These are phyloP conservation scores for Ampelomyces quisqualis DNA, from an alignment of 2,329 filamentous ascomycete species.

Conservation along the genomic window DNA sequence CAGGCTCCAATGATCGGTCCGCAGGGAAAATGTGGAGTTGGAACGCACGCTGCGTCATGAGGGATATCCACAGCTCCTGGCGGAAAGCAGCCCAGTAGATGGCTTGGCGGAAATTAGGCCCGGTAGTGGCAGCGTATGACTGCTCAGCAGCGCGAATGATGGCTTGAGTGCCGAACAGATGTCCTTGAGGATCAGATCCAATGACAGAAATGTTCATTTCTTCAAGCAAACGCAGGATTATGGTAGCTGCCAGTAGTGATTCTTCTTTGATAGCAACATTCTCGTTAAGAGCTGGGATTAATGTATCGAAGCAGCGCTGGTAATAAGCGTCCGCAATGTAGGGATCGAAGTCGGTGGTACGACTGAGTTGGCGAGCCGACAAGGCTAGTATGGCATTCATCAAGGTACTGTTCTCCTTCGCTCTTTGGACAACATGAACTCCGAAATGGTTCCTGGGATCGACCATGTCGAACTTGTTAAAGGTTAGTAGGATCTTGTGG, in stretches of 20 bases:
- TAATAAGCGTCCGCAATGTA: constrained; percentile 48
- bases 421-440: constrained; percentile 39
- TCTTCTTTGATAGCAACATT: constrained; percentile 45
- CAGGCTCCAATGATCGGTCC: constrained; percentile 44
- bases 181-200: constrained; percentile 41
- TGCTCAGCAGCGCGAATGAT: constrained; percentile 40
- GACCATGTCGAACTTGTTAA: constrained; percentile 37
- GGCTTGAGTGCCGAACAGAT: constrained; percentile 44
- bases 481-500: not conserved
- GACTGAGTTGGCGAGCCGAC: constrained; percentile 47
- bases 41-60: constrained; percentile 42
- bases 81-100: constrained; percentile 44
- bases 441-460: constrained; percentile 38
- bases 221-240: constrained; percentile 46
- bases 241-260: constrained; percentile 45
- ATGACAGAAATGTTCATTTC: constrained; percentile 46
- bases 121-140: constrained; percentile 34
- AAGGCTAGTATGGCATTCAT: constrained; percentile 48
- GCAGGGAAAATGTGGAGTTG: constrained; percentile 42
- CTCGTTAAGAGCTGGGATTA: constrained; percentile 46
- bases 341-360: constrained; percentile 43
- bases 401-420: constrained; percentile 42
- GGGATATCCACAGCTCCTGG: constrained; percentile 42
- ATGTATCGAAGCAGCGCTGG: constrained; percentile 43
- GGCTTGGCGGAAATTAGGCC: constrained; percentile 38